A percentile compares a stretch with the other conserved stretches of the same genome.
Conservation (phyloP, 192 early-diverging fungal species). For the Coemansia sp. region DNA sequence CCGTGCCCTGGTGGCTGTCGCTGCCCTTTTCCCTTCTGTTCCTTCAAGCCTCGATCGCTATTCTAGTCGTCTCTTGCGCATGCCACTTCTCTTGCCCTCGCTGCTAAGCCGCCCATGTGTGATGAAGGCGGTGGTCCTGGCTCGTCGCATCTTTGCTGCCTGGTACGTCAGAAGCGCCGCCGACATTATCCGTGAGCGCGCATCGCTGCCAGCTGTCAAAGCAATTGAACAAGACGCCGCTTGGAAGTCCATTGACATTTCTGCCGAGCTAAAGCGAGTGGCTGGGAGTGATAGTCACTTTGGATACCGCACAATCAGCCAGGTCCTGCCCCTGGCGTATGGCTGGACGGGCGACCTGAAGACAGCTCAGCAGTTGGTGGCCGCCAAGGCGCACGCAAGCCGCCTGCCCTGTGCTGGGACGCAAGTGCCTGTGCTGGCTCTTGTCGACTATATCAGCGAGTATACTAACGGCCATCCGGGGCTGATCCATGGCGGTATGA, state of each 20-base stretch:
- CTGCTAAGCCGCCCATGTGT: constrained; percentile 11
- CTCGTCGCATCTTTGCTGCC: constrained; percentile 18
- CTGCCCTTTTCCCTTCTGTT: background rate
- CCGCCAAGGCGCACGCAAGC: constrained; percentile 10
- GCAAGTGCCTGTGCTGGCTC: constrained; percentile 26
- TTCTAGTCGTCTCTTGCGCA: background rate
- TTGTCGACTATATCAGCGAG: constrained; percentile 39
- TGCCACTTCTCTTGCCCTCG: constrained; percentile 2
- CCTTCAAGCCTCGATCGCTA: background rate
- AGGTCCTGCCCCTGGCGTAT: constrained; percentile 28
- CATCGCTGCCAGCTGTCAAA: constrained; percentile 25
- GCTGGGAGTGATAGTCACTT: constrained; percentile 27
- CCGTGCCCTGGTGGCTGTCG: background rate
- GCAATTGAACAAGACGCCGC: constrained; percentile 12
- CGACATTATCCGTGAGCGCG: constrained; percentile 27
- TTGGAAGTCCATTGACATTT: constrained; percentile 19
- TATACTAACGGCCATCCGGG: constrained; percentile 38
- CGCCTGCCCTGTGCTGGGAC: constrained; percentile 13
- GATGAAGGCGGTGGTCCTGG: constrained; percentile 3
- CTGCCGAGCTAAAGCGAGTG: background rate
- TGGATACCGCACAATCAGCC: constrained; percentile 24
- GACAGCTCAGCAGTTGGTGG: constrained; percentile 13
- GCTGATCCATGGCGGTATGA: constrained; percentile 50
- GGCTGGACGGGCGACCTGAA: constrained; percentile 15
- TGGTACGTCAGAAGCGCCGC: constrained; percentile 10